Percentiles rank a stretch among this genome's conserved stretches.
These are phyloP conservation scores for Mortierella sp. DNA, from an alignment of 371 early-diverging fungal species.

Conservation along the genomic window DNA sequence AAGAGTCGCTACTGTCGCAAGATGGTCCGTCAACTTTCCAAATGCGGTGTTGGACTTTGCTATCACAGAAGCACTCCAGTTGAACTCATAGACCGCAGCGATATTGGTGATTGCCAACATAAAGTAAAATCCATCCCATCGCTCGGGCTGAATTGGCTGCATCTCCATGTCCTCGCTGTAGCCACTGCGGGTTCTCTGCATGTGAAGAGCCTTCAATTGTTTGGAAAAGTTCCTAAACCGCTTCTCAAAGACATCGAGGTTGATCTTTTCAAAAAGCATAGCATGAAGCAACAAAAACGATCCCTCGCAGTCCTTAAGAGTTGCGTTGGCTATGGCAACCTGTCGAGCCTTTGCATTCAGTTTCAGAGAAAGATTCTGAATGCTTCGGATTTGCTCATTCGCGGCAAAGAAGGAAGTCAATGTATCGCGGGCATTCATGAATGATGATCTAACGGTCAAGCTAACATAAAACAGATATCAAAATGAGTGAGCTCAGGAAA, in stretches of 20 bases:
- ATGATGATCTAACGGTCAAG: conserved; percentile 55
- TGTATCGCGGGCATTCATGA: conserved; percentile 57
- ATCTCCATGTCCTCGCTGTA: background rate
- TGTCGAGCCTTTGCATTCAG: conserved; percentile 32
- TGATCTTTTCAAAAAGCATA: conserved; percentile 76
- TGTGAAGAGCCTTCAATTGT: conserved; percentile 30
- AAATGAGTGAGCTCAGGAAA: background rate
- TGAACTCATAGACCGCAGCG: conserved; percentile 66
- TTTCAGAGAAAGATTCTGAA: conserved; percentile 30
- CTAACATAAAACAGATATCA: conserved; percentile 18
- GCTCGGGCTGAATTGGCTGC: conserved; percentile 7
- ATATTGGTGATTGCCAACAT: conserved; percentile 63
- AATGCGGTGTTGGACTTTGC: conserved; percentile 56
- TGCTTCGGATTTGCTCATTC: conserved; percentile 42
- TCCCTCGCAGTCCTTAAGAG: conserved; percentile 53
- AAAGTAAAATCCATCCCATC: conserved; percentile 65
- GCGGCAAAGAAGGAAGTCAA: conserved; percentile 54
- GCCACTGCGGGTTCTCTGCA: background rate
- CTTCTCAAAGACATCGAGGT: conserved; percentile 67
- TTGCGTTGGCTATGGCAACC: conserved; percentile 16
- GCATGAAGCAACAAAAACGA: conserved; percentile 71
- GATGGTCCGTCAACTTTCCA: conserved; percentile 28
- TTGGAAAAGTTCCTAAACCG: conserved; percentile 31
- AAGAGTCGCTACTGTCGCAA: conserved; percentile 36
- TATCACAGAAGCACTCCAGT: conserved; percentile 64